phyloP scores from a whole-genome alignment of 129 eudicot species.

The Calendula officinalis region DNA sequence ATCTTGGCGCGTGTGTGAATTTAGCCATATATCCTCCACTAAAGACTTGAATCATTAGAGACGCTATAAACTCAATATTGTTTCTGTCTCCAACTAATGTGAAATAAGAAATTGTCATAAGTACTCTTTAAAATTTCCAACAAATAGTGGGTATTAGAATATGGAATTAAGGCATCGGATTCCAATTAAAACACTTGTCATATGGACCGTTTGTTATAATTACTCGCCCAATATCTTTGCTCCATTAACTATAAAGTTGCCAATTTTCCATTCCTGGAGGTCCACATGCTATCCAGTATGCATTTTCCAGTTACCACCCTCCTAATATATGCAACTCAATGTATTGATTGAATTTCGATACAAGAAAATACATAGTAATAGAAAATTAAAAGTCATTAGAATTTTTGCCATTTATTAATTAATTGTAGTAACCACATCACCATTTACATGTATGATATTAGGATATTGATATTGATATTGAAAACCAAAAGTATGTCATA shows the following conservation, averaged over 20 bases:
- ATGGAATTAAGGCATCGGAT: slow-evolving; percentile 10
- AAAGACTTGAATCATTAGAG: too few relatives aligned
- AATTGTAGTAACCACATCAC: too few relatives aligned
- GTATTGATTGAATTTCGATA: too few relatives aligned
- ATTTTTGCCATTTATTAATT: background rate
- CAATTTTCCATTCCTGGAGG: slow-evolving; percentile 25
- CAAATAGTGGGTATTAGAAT: background rate
- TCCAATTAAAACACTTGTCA: background rate
- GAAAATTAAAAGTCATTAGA: background rate
- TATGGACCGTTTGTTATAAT: slow-evolving; percentile 31
- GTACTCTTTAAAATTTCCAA: background rate
- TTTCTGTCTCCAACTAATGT: too few relatives aligned
- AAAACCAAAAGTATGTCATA: too few relatives aligned
- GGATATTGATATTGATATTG: too few relatives aligned
- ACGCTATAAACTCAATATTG: too few relatives aligned
- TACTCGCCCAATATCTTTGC: slow-evolving; percentile 18
- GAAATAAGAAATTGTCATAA: too few relatives aligned
- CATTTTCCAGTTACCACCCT: slow-evolving; percentile 20
- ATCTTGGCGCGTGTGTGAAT: too few relatives aligned
- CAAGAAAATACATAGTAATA: background rate
- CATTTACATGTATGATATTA: too few relatives aligned
- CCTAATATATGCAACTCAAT: background rate
- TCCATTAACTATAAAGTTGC: slow-evolving; percentile 22
- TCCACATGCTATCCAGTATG: slow-evolving; percentile 15
- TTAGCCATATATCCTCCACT: too few relatives aligned